phyloP scores from a whole-genome alignment of 2,329 filamentous ascomycete species.

The Colletotrichum simmondsii region DNA sequence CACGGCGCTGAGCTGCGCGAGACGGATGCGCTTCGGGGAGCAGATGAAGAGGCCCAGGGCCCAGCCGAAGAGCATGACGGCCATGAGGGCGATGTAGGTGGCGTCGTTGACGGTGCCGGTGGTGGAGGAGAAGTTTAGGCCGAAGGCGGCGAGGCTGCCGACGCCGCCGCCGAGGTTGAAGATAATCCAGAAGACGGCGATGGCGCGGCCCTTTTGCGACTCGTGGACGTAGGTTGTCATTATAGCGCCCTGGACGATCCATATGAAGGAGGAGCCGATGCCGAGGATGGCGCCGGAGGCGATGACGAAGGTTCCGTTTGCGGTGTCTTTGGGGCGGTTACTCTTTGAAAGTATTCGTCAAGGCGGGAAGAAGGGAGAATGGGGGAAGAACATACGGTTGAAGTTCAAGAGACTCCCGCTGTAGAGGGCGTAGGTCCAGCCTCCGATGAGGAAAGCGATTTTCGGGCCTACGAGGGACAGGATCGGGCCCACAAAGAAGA shows the following conservation, averaged over 20 bases:
- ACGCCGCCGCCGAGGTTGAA: constrained; percentile 58
- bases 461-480: constrained; percentile 54
- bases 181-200: constrained; percentile 56
- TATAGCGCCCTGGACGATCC: constrained; percentile 59
- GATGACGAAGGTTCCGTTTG: constrained; percentile 56
- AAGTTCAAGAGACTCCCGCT: constrained; percentile 55
- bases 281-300: constrained; percentile 56
- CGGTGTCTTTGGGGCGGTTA: constrained; percentile 43
- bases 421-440: constrained; percentile 58
- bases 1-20: constrained; percentile 48
- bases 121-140: constrained; percentile 53
- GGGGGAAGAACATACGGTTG: constrained; percentile 50
- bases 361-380: constrained; percentile 44
- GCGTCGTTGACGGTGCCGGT: constrained; percentile 57
- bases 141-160: constrained; percentile 55
- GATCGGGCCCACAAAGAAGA: constrained; percentile 56
- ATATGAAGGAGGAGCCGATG: constrained; percentile 55
- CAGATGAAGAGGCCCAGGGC: constrained; percentile 58
- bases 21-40: constrained; percentile 54
- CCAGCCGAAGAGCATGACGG: constrained; percentile 62
- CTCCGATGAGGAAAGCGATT: constrained; percentile 54
- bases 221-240: constrained; percentile 59
- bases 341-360: too few species aligned
- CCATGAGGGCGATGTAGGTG: constrained; percentile 61
- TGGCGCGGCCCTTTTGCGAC: constrained; percentile 53